Base-by-base conservation (phyloP, 148 eudicot species). In the Fagopyrum esculentum region DNA sequence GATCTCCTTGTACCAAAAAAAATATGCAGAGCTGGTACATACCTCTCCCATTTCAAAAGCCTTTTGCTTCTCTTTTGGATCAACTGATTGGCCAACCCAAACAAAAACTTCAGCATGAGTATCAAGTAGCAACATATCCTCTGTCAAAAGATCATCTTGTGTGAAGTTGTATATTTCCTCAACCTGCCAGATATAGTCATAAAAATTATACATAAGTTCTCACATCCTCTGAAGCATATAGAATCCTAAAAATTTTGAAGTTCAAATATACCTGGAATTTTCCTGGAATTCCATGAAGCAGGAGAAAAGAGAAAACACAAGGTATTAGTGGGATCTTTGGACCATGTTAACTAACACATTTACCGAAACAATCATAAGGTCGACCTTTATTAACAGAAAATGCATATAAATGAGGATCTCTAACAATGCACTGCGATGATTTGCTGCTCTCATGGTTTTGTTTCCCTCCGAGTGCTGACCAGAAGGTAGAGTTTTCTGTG, bases 121-220 rank as follows among this genome's bases (percentile, higher is more conserved):
- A 79, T 96, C 94, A 66, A 96, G 90, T 79, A 96, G 87, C 85
- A 96, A 81, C 74, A 96, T 77, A 81, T 96, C 99, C 84, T 96
- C 99, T 1, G 99, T 93, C 87, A 96, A 85, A 66, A 96, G 82
- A 82, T 96, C 99, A 86, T 96, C 99, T 86, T 96, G 99, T 29
- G 91, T 83, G 73, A 96, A 96, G 80, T 92, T 96, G 86, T 89
- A 84, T 73, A 96, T 78, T 87, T 96, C 99, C 79, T 12, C 59
- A 12, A 54, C 22, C 59, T 54, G 59, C 59, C 19, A 13, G 59
- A 16, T 54, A 15, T 15, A 54, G 59, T 54, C 59, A 54, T 16
- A 54, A 17, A 54, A 15, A 15, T 54, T 16, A 17, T 13, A 13
- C 17, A 54, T 54, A 15, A 54, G 59, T 15, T 54, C 6, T 54